Base-by-base conservation (phyloP, 2,329 filamentous ascomycete genomes). In the Monosporascus cannonballus region DNA sequence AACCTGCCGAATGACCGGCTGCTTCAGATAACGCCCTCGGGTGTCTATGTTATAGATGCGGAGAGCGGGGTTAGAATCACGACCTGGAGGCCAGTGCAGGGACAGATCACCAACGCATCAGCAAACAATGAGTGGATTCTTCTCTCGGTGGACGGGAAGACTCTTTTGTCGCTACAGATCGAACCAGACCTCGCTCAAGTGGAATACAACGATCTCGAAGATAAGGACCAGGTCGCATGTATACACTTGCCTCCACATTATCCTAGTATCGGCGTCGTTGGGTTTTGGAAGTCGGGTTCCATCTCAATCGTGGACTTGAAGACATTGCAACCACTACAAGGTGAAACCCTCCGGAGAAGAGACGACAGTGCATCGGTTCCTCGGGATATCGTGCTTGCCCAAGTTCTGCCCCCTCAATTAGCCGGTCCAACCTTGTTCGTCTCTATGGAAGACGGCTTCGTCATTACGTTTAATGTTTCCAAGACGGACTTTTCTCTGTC, bases 381-480 rank as follows among this genome's bases (percentile, higher is more conserved):
- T 1, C 81, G 93, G 56, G 90, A 91, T 49, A 79, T 97, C 27
- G 82, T 86, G 0, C 78, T 97, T 7, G 86, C 89, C 5, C 85
- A 92, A 56, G 79, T 97, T 4, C 80, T 96, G 45, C 85, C 86
- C 15, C 76, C 78, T 6, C 61, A 71, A 7, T 52, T 69, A 8
- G 71, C 74, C 6, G 81, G 80, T 0, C 87, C 90, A 0, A 96
- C 89, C 0, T 76, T 99, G 0, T 88, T 99, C 56, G 80, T 96
- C 34, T 89, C 93, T 14, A 88, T 96, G 80, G 90, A 95, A 47
- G 93, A 97, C 69, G 94, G 94, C 4, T 90, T 88, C 56, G 88
- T 99, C 1, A 80, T 96, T 49, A 94, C 88, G 0, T 97, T 92
- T 65, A 81, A 84, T 34, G 79, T 96, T 37, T 81, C 89, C 34